Base-by-base conservation (phyloP, 805 yeast genomes). In the Torulaspora maleeae region DNA sequence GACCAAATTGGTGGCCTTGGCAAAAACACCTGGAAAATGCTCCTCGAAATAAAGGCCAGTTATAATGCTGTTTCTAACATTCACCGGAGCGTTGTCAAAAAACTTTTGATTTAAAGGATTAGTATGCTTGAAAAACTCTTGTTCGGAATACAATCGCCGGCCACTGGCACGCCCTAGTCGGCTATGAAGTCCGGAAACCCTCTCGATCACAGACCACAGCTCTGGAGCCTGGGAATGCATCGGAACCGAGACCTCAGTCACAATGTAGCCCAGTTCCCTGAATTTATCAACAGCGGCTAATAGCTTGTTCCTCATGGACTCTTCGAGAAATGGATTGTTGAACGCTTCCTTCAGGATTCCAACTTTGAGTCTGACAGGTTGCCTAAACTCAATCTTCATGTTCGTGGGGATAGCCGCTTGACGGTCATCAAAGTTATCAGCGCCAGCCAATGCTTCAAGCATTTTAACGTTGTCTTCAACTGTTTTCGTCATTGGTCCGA, bases 401-500 rank as follows among this genome's bases (percentile, higher is more conserved):
- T 58, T 55, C 12, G 59, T 59, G 36, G 41, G 37, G 19, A 43
- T 36, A 12, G 43, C 48, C 17, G 57, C 48, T 33, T 60, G 60
- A 16, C 67, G 54, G 47, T 66, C 70, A 41, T 69, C 72, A 37
- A 60, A 53, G 10, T 59, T 66, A 49, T 68, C 72, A 13, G 54
- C 50, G 2, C 72, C 73, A 19, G 4, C 69, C 37, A 69, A 51
- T 17, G 51, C 69, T 63, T 63, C 59, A 19, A 67, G 56, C 28
- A 58, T 43, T 36, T 52, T 47, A 13, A 68, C 70, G 48, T 66
- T 69, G 15, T 58, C 67, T 25, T 63, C 49, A 3, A 68, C 72
- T 36, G 61, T 60, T 36, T 50, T 54, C 4, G 73, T 67, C 67
- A 68, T 63, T n/a, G 70, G 69, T 5, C 73, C 73, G 13, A 67